Base-by-base conservation (phyloP, 352 stramenopile genomes). In the Aphanomyces cochlioides region DNA sequence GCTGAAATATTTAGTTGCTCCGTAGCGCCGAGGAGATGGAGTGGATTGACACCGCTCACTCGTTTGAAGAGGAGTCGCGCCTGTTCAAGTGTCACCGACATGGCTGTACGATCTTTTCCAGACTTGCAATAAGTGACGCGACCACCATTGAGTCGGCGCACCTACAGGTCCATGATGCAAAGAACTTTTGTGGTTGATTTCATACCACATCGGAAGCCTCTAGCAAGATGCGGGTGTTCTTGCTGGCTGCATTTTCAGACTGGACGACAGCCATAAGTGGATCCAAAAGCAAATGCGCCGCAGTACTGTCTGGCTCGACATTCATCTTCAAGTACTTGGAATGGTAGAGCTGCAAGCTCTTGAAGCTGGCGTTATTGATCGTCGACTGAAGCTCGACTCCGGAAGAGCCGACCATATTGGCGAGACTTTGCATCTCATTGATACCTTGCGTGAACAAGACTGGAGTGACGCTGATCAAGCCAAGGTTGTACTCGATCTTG, bases 31-130 rank as follows among this genome's bases (percentile, higher is more conserved):
- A 50, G 40, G 28, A 67, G 39, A 15, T 61, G 39, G 10, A 70
- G 53, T n/a, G 64, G 64, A 50, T 70, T 70, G 7, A 47, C 36
- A n/a, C 19, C 38, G n/a, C 28, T 54, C 38, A 17, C 13, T 12
- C 64, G 64, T 41, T 70, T 70, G 54, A 70, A 70, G 64, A 70
- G 64, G n/a, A 70, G 19, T 17, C 96, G 85, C 21, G 94, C 89
- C 72, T 98, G 88, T 71, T 98, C 97, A 28, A 98, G 90, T 43
- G 96, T 98, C 17, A 97, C 88, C 60, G 95, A 96, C 96, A 99
- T 99, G 8, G 93, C 96, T 7, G 96, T 99, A 58, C 96, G 88
- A 79, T 99, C 96, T 75, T 99, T 99, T 37, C 96, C 96, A n/a
- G 84, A 97, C 74, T 99, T 99, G 83, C 96, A 99, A 83, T 98